A percentile compares a stretch with the other conserved stretches of the same genome.
Conservation (phyloP, 805 yeast species). For the Candida ficus region DNA sequence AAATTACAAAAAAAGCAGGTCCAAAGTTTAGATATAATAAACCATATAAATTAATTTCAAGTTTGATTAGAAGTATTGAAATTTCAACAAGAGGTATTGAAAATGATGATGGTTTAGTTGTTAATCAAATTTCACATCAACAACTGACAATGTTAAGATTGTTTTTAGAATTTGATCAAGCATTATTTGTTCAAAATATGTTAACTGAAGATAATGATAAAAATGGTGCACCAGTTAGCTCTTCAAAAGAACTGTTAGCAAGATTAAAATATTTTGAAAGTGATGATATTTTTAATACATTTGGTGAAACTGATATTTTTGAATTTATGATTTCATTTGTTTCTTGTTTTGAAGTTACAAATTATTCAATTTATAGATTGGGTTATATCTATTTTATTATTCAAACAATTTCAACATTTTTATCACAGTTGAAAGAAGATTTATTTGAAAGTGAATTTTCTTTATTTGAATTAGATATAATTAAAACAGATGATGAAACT, state of each 20-base stretch:
- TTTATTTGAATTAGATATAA: slow-evolving; percentile 32
- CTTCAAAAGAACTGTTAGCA: slow-evolving; percentile 26
- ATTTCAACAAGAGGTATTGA: slow-evolving; percentile 52
- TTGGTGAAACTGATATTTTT: slow-evolving; percentile 45
- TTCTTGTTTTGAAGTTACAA: slow-evolving; percentile 42
- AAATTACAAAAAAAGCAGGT: slow-evolving; percentile 31
- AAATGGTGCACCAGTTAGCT: not conserved
- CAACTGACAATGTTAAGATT: slow-evolving; percentile 50
- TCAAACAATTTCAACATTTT: slow-evolving; percentile 32
- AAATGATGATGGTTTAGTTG: slow-evolving; percentile 36
- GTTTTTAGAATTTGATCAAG: slow-evolving; percentile 2
- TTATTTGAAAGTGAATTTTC: slow-evolving; percentile 26
- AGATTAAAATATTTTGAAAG: slow-evolving; percentile 30
- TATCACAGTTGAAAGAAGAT: slow-evolving; percentile 22
- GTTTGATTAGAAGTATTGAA: slow-evolving; percentile 61
- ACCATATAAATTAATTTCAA: slow-evolving; percentile 36
- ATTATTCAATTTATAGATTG: slow-evolving; percentile 41
- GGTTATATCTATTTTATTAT: slow-evolving; percentile 50
- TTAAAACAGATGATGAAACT: slow-evolving; percentile 10
- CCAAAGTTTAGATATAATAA: slow-evolving; percentile 20
- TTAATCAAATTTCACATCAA: slow-evolving; percentile 59
- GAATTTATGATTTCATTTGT: slow-evolving; percentile 44
- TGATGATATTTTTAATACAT: slow-evolving; percentile 29
- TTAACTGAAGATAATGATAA: slow-evolving; percentile 27
- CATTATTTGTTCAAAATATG: slow-evolving; percentile 19